Base-by-base conservation (phyloP, 345 rosid species). In the Erysimum cheiranthoides region DNA sequence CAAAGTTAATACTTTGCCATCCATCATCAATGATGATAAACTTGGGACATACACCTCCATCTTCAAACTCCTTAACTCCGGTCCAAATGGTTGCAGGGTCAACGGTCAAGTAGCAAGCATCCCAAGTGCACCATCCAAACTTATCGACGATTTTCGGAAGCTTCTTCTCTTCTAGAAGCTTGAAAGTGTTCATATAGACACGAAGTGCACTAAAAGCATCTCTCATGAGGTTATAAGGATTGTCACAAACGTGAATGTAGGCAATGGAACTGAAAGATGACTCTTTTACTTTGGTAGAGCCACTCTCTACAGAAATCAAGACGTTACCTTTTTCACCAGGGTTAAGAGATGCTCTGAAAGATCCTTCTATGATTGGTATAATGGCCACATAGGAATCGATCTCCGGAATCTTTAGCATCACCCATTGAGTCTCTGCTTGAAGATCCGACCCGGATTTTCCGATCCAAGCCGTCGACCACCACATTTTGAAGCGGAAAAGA, bases 61-160 rank as follows among this genome's bases (percentile, higher is more conserved):
- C 86, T 2, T 59, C 63, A 50, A 90, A 87, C 30, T 93, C 94
- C 40, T 87, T 85, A 61, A 91, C 85, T 8, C 97, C 97, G 16
- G 80, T 84, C 93, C 97, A 91, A 14, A 86, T 73, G 4, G 91
- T 90, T 9, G 82, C 80, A 0, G 98, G 98, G 64, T 91, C 92
- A 11, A 93, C 96, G 0, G 93, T 88, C 18, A 93, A 83, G 80
- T 90, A 93, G 61, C 91, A 87, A 6, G 97, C 93, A 77, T 93
- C 97, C 98, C 97, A 93, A 46, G 98, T 93, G 80, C 98, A 93
- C 97, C 97, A 91, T 28, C 98, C 98, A 36, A 93, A 93, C 82
- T 91, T 91, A 61, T 91, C 84, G 8, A 82, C 74, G 27, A 91
- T 70, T 5, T 82, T 61, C 2, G 96, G 94, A 12, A 59, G 82